Conservation (phyloP, 2,329 filamentous ascomycete species). For the Bipolaris oryzae region DNA sequence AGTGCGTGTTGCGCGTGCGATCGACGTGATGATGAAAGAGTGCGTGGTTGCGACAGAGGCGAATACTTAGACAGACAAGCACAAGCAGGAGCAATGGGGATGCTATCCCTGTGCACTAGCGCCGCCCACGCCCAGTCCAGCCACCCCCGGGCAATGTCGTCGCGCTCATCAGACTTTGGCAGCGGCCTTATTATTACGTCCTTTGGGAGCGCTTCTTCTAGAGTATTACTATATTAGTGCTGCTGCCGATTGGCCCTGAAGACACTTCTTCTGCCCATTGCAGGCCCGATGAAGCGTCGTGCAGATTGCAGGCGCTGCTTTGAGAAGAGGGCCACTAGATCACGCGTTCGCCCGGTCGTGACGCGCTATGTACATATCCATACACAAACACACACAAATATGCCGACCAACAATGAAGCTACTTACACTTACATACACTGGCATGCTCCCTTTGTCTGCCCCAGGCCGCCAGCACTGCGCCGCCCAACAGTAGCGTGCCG, state of each 20-base stretch:
- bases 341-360: conserved; percentile 13
- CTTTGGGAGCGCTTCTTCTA: neutral
- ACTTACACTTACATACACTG: neutral
- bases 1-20: conserved; percentile 21
- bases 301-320: conserved; percentile 5
- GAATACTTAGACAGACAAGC: conserved; percentile 13
- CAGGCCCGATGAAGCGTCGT: conserved; percentile 15
- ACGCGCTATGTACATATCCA: conserved; percentile 4
- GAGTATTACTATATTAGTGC: neutral
- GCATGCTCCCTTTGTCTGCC: neutral
- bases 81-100: conserved; percentile 17
- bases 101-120: conserved; percentile 25
- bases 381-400: too few species aligned
- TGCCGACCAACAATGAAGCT: too few species aligned
- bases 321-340: conserved; percentile 4
- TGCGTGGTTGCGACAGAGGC: conserved; percentile 17
- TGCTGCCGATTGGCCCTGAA: conserved; percentile 20
- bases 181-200: conserved; percentile 5
- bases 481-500: neutral
- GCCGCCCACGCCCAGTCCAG: conserved; percentile 10
- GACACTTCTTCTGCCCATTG: conserved; percentile 11
- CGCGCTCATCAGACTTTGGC: conserved; percentile 13
- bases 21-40: conserved; percentile 24
- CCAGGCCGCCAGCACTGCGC: neutral
- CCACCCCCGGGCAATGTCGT: conserved; percentile 17